Conservation (phyloP, 2,329 filamentous ascomycete genomes). For the Paecilomyces dactylethromorphus region DNA sequence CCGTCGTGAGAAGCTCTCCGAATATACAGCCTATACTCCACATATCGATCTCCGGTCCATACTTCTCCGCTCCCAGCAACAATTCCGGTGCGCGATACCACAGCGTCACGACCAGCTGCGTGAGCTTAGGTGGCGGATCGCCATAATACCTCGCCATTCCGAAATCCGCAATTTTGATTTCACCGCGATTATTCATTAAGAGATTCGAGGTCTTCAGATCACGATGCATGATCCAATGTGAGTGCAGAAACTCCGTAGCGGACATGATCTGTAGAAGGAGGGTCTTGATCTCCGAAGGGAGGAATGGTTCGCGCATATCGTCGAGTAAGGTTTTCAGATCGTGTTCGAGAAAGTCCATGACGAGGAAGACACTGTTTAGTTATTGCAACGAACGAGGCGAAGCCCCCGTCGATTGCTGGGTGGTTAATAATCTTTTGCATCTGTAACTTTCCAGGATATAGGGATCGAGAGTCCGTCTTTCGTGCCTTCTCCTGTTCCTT, state of each 20-base stretch:
- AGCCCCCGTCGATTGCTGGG: slow-evolving; percentile 5
- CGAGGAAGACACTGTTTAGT: slow-evolving; percentile 70
- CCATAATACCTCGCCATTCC: slow-evolving; percentile 92
- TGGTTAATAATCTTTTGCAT: slow-evolving; percentile 29
- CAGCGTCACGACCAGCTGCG: slow-evolving; percentile 88
- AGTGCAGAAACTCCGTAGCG: slow-evolving; percentile 79
- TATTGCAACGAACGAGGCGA: slow-evolving; percentile 10
- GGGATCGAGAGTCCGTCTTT: background rate
- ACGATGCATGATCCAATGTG: slow-evolving; percentile 84
- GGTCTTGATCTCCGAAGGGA: slow-evolving; percentile 87
- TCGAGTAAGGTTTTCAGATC: slow-evolving; percentile 89
- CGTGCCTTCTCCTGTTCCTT: background rate
- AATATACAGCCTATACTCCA: slow-evolving; percentile 98
- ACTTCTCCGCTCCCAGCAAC: slow-evolving; percentile 70
- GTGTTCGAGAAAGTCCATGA: slow-evolving; percentile 97
- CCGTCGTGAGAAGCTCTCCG: slow-evolving; percentile 76
- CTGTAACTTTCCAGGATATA: slow-evolving; percentile 29
- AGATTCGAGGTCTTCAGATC: slow-evolving; percentile 93
- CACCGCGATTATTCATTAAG: slow-evolving; percentile 88
- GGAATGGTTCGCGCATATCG: slow-evolving; percentile 89
- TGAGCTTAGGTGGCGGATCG: slow-evolving; percentile 70
- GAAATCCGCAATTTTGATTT: slow-evolving; percentile 94
- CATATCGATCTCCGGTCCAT: slow-evolving; percentile 76
- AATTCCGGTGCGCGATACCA: slow-evolving; percentile 96
- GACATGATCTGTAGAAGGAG: slow-evolving; percentile 75